These are phyloP conservation scores for Liquidambar formosana DNA, from an alignment of 164 flowering plant species.

Conservation along the genomic window DNA sequence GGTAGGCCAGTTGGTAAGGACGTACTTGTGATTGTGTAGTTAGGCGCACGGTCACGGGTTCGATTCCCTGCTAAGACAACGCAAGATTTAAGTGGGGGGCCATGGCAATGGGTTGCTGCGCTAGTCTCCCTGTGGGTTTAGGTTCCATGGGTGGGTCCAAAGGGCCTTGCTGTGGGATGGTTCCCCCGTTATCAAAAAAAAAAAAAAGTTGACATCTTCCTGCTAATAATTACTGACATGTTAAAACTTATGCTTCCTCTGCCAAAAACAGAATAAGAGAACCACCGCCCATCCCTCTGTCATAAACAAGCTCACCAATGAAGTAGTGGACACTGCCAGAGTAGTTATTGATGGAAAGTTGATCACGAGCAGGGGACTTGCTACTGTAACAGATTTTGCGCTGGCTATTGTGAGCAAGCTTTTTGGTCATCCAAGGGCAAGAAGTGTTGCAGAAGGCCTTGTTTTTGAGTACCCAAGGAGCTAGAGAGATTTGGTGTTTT, in stretches of 20 bases:
- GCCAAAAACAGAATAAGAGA: constrained; percentile 55
- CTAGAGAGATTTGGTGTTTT: constrained; percentile 11
- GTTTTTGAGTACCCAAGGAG: constrained; percentile 72
- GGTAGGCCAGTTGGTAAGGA: no score
- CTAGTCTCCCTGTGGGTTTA: no score
- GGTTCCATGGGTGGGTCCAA: no score
- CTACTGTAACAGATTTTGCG: constrained; percentile 63
- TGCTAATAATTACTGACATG: neutral
- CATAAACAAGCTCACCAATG: constrained; percentile 33
- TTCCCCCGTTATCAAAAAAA: no score
- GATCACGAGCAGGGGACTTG: constrained; percentile 76
- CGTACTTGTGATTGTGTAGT: no score
- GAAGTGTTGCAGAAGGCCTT: constrained; percentile 94
- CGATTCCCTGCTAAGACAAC: no score
- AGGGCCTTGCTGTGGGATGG: no score
- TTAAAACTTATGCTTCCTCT: constrained; percentile 1
- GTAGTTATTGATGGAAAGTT: constrained; percentile 85
- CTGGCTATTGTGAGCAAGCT: constrained; percentile 82
- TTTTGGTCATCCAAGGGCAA: constrained; percentile 78
- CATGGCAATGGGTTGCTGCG: no score
- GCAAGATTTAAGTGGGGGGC: no score
- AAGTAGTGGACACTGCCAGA: constrained; percentile 44
- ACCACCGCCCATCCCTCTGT: constrained; percentile 63
- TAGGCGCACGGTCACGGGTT: no score
- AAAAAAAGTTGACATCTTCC: neutral